These are phyloP conservation scores for Lentinula lateritia DNA, from an alignment of 768 basidiomycete species.

Conservation along the genomic window DNA sequence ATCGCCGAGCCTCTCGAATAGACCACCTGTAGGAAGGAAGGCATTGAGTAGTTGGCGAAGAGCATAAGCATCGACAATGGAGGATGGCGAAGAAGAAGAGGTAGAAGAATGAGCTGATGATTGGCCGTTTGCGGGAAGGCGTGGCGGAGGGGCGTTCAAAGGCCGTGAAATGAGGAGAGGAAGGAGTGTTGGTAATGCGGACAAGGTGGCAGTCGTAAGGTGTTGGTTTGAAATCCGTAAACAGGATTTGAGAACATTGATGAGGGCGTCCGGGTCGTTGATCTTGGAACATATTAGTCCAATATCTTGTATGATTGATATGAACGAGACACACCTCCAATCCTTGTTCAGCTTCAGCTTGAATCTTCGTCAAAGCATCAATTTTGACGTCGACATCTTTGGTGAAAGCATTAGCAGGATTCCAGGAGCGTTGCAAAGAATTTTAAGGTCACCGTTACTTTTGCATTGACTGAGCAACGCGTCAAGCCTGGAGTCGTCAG, in stretches of 20 bases:
- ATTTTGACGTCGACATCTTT: constrained; percentile 78
- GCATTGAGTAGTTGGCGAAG: constrained; percentile 65
- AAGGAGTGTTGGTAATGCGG: constrained; percentile 60
- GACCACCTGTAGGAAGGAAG: constrained; percentile 70
- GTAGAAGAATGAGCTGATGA: constrained; percentile 52
- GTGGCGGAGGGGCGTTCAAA: constrained; percentile 19
- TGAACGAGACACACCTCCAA: constrained; percentile 46
- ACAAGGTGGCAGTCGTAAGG: constrained; percentile 70
- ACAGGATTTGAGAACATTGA: constrained; percentile 65
- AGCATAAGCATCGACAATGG: constrained; percentile 44
- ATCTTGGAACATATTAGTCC: constrained; percentile 41
- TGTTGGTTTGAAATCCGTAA: constrained; percentile 81
- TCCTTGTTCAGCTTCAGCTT: constrained; percentile 67
- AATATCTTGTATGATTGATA: background rate
- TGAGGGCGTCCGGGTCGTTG: constrained; percentile 63
- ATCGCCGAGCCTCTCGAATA: constrained; percentile 83
- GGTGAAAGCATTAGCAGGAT: constrained; percentile 9
- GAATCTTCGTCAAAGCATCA: constrained; percentile 75
- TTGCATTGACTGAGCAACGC: constrained; percentile 61
- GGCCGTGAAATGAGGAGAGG: constrained; percentile 51
- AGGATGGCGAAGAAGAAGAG: constrained; percentile 35
- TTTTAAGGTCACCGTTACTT: constrained; percentile 44
- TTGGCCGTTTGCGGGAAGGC: constrained; percentile 14
- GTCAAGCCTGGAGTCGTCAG: constrained; percentile 45
- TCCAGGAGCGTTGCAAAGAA: constrained; percentile 6